Conservation (phyloP, 345 rosid species). For the Capsella bursapastoris region DNA sequence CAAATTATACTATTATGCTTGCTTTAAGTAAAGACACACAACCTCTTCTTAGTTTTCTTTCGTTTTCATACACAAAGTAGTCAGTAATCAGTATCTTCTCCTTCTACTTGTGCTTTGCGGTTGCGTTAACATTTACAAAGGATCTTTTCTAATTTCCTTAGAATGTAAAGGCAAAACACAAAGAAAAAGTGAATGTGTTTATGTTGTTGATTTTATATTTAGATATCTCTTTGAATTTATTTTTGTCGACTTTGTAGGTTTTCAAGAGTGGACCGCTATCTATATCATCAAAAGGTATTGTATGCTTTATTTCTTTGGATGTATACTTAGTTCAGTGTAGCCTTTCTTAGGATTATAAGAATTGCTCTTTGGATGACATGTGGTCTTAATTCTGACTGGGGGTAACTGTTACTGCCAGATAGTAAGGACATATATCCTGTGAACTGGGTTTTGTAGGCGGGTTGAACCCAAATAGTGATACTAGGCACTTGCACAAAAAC, state of each 20-base stretch:
- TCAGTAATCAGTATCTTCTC: neutral
- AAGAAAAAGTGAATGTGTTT: neutral
- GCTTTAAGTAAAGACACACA: neutral
- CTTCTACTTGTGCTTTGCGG: neutral
- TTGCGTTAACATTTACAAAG: neutral
- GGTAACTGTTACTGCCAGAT: conserved; percentile 19
- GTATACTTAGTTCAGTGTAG: neutral
- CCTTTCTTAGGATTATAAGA: conserved; percentile 19
- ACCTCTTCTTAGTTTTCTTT: neutral
- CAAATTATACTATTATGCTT: neutral
- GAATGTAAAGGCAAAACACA: neutral
- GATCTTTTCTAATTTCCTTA: conserved; percentile 5
- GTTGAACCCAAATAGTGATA: conserved; percentile 14
- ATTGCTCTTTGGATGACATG: conserved; percentile 2
- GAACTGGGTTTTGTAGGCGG: conserved; percentile 9
- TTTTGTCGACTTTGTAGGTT: conserved; percentile 54
- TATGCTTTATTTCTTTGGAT: conserved; percentile 20
- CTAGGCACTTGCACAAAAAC: neutral
- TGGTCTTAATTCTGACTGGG: conserved; percentile 14
- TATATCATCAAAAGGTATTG: conserved; percentile 79
- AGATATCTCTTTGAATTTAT: neutral
- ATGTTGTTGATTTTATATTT: conserved; percentile 12
- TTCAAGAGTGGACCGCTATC: conserved; percentile 87
- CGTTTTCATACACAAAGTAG: neutral
- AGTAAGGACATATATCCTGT: conserved; percentile 19